phyloP scores from a whole-genome alignment of 2,329 filamentous ascomycete genomes.

The Dryadomyces quercus-mongolicae region DNA sequence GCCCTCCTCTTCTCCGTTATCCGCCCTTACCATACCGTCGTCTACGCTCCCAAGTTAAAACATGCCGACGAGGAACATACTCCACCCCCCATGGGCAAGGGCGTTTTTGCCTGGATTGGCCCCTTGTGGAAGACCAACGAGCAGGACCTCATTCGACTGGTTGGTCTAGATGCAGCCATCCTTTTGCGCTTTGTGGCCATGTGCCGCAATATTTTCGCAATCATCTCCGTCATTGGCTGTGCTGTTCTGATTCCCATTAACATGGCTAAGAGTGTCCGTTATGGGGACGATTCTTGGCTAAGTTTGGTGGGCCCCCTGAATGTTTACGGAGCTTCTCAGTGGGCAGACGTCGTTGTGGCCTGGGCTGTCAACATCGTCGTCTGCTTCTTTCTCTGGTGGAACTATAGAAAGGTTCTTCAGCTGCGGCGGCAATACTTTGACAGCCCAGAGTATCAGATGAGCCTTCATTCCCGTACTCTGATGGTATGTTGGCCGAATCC shows the following conservation, averaged over 20 bases:
- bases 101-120: slow-evolving; percentile 76
- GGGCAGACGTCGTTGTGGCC: slow-evolving; percentile 46
- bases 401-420: slow-evolving; percentile 62
- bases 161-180: slow-evolving; percentile 82
- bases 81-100: slow-evolving; percentile 74
- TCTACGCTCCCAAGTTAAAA: slow-evolving; percentile 90
- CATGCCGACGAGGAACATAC: slow-evolving; percentile 84
- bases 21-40: slow-evolving; percentile 79
- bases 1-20: slow-evolving; percentile 77
- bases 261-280: slow-evolving; percentile 35
- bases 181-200: slow-evolving; percentile 84
- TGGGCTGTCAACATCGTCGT: slow-evolving; percentile 65
- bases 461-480: slow-evolving; percentile 63
- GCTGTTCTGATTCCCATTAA: slow-evolving; percentile 75
- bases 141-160: slow-evolving; percentile 61
- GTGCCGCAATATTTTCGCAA: slow-evolving; percentile 80
- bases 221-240: slow-evolving; percentile 60
- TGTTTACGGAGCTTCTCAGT: slow-evolving; percentile 39
- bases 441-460: slow-evolving; percentile 76
- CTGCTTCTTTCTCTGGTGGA: slow-evolving; percentile 76
- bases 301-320: slow-evolving; percentile 47
- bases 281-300: slow-evolving; percentile 32
- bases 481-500: slow-evolving; percentile 32
- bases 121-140: slow-evolving; percentile 73
- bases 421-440: slow-evolving; percentile 73